A percentile compares a stretch with the other conserved stretches of the same genome.
These are phyloP conservation scores for Monosporascus sp. DNA, from an alignment of 2,329 filamentous ascomycete genomes.

Conservation along the genomic window DNA sequence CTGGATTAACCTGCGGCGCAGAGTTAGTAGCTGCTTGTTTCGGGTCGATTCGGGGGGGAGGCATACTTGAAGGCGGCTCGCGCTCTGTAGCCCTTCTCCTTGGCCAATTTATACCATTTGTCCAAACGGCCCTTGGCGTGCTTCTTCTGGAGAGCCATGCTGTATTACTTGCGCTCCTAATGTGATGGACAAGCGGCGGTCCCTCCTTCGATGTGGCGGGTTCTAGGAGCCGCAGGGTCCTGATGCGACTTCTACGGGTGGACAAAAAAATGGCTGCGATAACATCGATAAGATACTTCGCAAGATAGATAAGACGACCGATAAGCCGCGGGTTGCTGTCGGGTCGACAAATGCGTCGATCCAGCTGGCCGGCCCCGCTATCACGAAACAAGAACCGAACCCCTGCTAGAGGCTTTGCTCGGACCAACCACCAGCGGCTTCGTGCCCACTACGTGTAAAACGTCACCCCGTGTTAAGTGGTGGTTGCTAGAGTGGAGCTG, in stretches of 20 bases:
- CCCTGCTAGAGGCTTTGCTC: too few relatives aligned
- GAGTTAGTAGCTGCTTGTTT: not conserved
- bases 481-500: not conserved
- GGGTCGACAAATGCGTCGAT: not conserved
- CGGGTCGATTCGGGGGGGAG: not conserved
- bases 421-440: not conserved
- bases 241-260: not conserved
- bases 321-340: not conserved
- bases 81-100: conserved; percentile 95
- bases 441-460: not conserved
- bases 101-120: conserved; percentile 98
- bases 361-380: not conserved
- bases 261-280: not conserved
- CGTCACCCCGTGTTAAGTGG: not conserved
- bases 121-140: conserved; percentile 97
- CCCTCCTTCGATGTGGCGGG: conserved; percentile 1
- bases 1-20: conserved; percentile 62
- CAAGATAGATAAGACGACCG: not conserved
- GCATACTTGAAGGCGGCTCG: conserved; percentile 82
- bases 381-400: not conserved
- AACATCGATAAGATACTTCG: not conserved
- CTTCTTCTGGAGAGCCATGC: conserved; percentile 97
- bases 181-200: conserved; percentile 2
- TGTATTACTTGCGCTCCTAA: conserved; percentile 5
- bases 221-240: not conserved